Conservation (phyloP, 2,329 filamentous ascomycete species). For the Pezicula carpinea region DNA sequence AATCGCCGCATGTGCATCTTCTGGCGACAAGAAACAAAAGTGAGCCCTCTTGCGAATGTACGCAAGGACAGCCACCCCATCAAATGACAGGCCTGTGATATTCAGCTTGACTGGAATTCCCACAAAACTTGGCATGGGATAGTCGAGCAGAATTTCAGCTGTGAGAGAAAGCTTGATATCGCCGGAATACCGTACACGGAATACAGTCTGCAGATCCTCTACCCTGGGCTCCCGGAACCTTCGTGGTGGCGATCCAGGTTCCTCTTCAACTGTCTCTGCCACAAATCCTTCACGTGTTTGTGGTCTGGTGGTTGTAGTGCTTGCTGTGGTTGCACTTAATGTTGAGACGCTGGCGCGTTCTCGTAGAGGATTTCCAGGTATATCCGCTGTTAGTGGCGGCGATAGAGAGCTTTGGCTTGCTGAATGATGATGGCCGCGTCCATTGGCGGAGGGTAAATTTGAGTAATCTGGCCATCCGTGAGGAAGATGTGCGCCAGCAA, state of each 20-base stretch:
- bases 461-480: constrained; percentile 40
- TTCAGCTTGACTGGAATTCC: constrained; percentile 91
- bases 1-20: constrained; percentile 77
- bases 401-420: constrained; percentile 26
- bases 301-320: constrained; percentile 48
- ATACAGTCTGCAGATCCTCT: constrained; percentile 89
- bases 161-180: constrained; percentile 85
- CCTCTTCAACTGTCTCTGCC: constrained; percentile 24
- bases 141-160: constrained; percentile 92
- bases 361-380: constrained; percentile 36
- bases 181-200: constrained; percentile 83
- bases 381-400: constrained; percentile 33
- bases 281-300: constrained; percentile 48
- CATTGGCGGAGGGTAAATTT: constrained; percentile 14
- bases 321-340: constrained; percentile 44
- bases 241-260: constrained; percentile 36
- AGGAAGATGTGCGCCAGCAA: constrained; percentile 65
- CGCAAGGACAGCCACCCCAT: constrained; percentile 88
- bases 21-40: constrained; percentile 90
- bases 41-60: constrained; percentile 86
- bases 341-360: constrained; percentile 62
- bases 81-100: constrained; percentile 91
- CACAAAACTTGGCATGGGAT: constrained; percentile 97
- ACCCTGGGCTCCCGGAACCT: constrained; percentile 67
- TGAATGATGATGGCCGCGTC: constrained; percentile 22